A percentile compares a stretch with the other conserved stretches of the same genome.
These are phyloP conservation scores for Verticillium zaregamsianum DNA, from an alignment of 2,329 filamentous ascomycete species.

Conservation along the genomic window DNA sequence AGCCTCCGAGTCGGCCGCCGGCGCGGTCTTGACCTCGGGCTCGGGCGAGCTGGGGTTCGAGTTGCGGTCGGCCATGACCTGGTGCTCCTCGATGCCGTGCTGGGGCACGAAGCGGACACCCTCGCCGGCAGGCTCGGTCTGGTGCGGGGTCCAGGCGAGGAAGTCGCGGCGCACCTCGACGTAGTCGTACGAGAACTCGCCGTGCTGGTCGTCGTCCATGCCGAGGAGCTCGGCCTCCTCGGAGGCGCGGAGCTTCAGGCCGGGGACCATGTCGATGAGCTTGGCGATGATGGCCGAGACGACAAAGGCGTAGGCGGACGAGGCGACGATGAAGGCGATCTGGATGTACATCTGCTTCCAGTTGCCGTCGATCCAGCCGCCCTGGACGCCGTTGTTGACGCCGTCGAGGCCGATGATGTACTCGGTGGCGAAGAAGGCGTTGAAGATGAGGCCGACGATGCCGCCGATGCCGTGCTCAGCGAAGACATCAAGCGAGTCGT, in stretches of 20 bases:
- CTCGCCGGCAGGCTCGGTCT: constrained; percentile 56
- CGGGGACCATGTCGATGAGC: constrained; percentile 69
- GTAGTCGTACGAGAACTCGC: constrained; percentile 87
- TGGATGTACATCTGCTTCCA: constrained; percentile 75
- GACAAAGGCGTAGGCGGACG: constrained; percentile 65
- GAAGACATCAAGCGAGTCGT: constrained; percentile 69
- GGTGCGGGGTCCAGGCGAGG: constrained; percentile 79
- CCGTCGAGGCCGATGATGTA: constrained; percentile 72
- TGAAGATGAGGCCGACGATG: constrained; percentile 67
- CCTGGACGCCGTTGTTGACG: constrained; percentile 63
- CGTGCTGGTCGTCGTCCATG: constrained; percentile 87
- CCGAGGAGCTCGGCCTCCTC: constrained; percentile 81
- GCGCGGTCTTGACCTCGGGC: constrained; percentile 9
- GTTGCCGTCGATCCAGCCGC: constrained; percentile 74
- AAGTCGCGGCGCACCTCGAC: constrained; percentile 86
- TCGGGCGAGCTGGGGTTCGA: neutral
- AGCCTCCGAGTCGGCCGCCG: constrained; percentile 6
- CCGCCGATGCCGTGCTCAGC: constrained; percentile 68
- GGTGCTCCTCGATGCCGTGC: constrained; percentile 68
- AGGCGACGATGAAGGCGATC: constrained; percentile 69
- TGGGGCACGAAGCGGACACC: constrained; percentile 60
- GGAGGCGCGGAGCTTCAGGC: constrained; percentile 72
- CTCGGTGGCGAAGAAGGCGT: constrained; percentile 65
- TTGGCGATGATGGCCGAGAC: constrained; percentile 72
- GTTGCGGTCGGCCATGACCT: constrained; percentile 26